Evolutionary conservation across 1,284 basidiomycete genomes (phyloP), one percentile per base, ranked within the genome.

Genomic region (Ustilago trichophora): DNA sequence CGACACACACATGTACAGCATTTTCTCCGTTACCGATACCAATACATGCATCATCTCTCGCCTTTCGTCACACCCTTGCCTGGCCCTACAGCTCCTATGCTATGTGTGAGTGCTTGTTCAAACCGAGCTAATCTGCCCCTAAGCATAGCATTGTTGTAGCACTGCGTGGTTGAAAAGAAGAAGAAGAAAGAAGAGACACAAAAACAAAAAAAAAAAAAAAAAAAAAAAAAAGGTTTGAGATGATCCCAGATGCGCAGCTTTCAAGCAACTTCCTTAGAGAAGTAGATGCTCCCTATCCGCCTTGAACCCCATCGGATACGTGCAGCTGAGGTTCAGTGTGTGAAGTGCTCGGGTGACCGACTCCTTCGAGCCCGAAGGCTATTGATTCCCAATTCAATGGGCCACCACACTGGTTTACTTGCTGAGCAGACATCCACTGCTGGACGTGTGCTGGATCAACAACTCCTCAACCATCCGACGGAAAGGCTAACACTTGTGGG

Each of bases 261-360:
- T 71, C 68, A 71, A 71, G 68, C 68, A 57, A 56, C 55, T 54
- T 45, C 49, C 24, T 7, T 25, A 26, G 11, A 55, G 59, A n/a
- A 51, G 58, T 62, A 25, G 22, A 51, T 62, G 68, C 68, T 71
- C 68, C 68, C 68, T 66, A 63, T 63, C 63, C 63, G 33, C 68
- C 68, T 59, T 66, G 53, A 38, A 48, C 15, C 52, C 68, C 52
- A 34, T 35, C 54, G 54, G 68, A 71, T 71, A 71, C 68, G 63
- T 71, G 63, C 68, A 71, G 63, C 63, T 67, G 68, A 71, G 68
- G 68, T 45, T 59, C 63, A 63, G 58, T 53, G 56, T 54, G 58
- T 66, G 68, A 62, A 58, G 68, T 71, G 68, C 68, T 58, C 63
- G 68, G 68, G 57, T 45, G 55, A 71, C 68, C 68, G 63, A 71